Evolutionary conservation across 1,284 basidiomycete genomes (phyloP), one percentile per base, ranked within the genome.

Genomic region (Puccinia brachypodii): DNA sequence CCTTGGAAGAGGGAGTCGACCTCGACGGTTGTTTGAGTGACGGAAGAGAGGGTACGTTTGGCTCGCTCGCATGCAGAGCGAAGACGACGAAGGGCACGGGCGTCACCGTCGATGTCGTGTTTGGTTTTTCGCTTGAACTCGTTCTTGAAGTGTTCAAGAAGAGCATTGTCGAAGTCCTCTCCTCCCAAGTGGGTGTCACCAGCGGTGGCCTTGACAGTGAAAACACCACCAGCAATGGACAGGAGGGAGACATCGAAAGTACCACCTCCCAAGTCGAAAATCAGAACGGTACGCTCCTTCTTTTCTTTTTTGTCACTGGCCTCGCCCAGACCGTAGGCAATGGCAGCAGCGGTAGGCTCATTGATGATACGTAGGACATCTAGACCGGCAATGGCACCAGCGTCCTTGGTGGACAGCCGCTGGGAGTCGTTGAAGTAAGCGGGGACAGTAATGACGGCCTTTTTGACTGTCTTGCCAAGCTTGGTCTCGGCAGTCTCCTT

Each of bases 261-360:
- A 87, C 90, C 97, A 90, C 96, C 96, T 87, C 96, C 96, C 83
- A 99, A 91, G 90, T 99, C 96, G 91, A 98, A 99, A 88, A 99
- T 98, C 87, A 99, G 92, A 83, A 99, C 96, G 87, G 96, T 98
- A 90, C 95, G 95, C 91, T 99, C 95, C 83, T 90, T 89, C 89
- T 93, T 93, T 85, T 92, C 91, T 47, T 72, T 81, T 87, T 89
- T 88, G 22, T 81, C 78, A 44, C 66, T 79, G 33, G 76, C 76
- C 83, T 85, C 84, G 85, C 90, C 90, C 82, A 91, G 89, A 88
- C 90, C 90, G 87, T 99, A 99, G 42, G 88, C 87, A 84, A 88
- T 88, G 83, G 88, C 88, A 72, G 88, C 88, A 42, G 88, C 88
- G 83, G 88, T 88, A 83, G 88, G 88, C 86, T 91, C 90, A 89